Evolutionary conservation across 768 basidiomycete genomes (phyloP), one percentile per base, ranked within the genome.

Genomic region (Coprinellus micaceus): DNA sequence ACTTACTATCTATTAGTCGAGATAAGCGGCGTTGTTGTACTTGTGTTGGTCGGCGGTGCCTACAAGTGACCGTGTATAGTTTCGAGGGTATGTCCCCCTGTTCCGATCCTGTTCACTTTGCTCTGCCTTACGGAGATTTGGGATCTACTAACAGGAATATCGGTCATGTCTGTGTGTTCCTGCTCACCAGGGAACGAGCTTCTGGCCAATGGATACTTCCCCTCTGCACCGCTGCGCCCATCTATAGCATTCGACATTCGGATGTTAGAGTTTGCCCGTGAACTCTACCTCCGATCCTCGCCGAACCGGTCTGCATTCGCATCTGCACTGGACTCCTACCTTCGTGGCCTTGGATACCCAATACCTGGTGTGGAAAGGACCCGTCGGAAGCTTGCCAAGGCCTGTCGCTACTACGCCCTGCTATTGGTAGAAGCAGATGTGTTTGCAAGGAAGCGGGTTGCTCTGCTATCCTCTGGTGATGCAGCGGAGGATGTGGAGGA

Each of bases 231-330:
- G 0, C n/a, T 63, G 3, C 52, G 44, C 0, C 73, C 73, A 6
- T 63, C 66, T 10, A 57, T 74, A 2, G 72, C 69, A 12, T 65
- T 74, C 1, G 67, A 72, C 50, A 30, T 74, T 17, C 56, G 57
- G 37, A 59, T 73, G 26, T 53, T 74, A 6, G 61, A 67, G 26
- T 70, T 74, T 51, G 65, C 66, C 0, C 24, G 43, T 28, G 37
- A 58, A 10, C 56, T 73, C 0, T 73, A 69, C 57, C 43, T 69
- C 22, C 54, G 48, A 19, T 54, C 64, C 4, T 56, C 67, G 11
- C 71, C 66, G 6, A 70, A 71, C 44, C 62, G 59, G 41, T 63
- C 65, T 0, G 70, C 64, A 0, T 67, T 64, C 61, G 61, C 65
- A 21, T 58, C 66, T 15, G 61, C 71, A 0, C 29, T 71, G 13